Base-by-base conservation (phyloP, 768 basidiomycete genomes). In the Phlegmacium glaucopus region DNA sequence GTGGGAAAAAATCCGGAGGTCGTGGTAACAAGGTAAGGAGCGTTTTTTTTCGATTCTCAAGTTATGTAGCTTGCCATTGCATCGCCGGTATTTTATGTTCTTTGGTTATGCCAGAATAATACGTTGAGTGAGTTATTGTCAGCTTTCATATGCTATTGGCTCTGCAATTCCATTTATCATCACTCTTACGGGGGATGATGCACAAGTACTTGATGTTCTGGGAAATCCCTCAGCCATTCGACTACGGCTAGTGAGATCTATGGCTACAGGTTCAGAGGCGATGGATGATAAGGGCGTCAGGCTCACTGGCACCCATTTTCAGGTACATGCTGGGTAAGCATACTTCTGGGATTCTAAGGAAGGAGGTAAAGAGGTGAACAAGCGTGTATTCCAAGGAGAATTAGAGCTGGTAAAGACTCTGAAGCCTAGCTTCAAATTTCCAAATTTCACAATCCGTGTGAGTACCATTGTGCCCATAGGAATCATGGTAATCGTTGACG, bases 141-240 rank as follows among this genome's bases (percentile, higher is more conserved):
- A 82, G 80, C 64, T 79, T 10, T 70, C 66, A 4, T 82, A 72
- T 58, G 70, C 78, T 10, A 58, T 74, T n/a, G 78, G 77, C 6
- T 74, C 76, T 7, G 70, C 74, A 0, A 69, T 83, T 4, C 80
- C 80, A 8, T 59, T 84, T 7, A 59, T 64, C 35, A 48, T 82
- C n/a, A 76, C 74, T 3, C 52, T 83, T 27, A 65, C 55, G 17
- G 66, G 75, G 18, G 50, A 59, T 2, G 76, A 82, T 57, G 54
- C 65, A 9, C 74, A 76, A 15, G 76, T 75, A 0, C 67, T 83
- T 9, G 79, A 82, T 49, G 55, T 79, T 4, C 66, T 82, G 6
- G 65, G 76, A 11, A 62, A 54, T 17, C 69, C 75, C 0, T 59
- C 59, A 7, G 68, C 72, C 2, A 60, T 77, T 8, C 61, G 62